Evolutionary conservation across 345 rosid species (phyloP).

Genomic region (Sisymbrium altissimum): DNA sequence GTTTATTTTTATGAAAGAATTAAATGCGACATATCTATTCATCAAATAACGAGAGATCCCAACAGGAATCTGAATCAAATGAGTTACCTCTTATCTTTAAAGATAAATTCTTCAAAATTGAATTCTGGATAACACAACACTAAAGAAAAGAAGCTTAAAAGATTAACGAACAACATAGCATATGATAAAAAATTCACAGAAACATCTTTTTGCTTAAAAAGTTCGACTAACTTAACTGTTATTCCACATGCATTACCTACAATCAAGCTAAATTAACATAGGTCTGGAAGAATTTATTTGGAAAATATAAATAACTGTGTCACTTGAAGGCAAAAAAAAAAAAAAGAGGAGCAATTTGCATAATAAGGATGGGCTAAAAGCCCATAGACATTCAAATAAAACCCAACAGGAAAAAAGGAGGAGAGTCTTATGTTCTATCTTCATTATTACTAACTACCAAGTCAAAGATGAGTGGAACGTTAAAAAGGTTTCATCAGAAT

Average conservation of each 20-base stretch:
- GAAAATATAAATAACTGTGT: background rate
- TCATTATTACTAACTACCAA: constrained; percentile 6
- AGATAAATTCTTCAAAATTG: background rate
- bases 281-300: background rate
- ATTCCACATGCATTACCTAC: background rate
- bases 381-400: background rate
- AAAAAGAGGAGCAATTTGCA: background rate
- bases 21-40: constrained; percentile 15
- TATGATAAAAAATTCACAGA: background rate
- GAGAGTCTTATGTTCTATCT: background rate
- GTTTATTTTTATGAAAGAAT: constrained; percentile 22
- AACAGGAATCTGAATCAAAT: background rate
- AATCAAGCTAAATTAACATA: background rate
- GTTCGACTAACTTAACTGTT: background rate
- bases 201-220: background rate
- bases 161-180: background rate
- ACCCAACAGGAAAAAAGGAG: background rate
- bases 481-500: background rate
- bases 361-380: background rate
- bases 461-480: constrained; percentile 10
- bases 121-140: background rate
- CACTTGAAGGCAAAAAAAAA: background rate
- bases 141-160: background rate
- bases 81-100: background rate
- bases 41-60: constrained; percentile 1